Evolutionary conservation across 768 basidiomycete genomes (phyloP).

Genomic region (Rhodotorula sphaerocarpa): DNA sequence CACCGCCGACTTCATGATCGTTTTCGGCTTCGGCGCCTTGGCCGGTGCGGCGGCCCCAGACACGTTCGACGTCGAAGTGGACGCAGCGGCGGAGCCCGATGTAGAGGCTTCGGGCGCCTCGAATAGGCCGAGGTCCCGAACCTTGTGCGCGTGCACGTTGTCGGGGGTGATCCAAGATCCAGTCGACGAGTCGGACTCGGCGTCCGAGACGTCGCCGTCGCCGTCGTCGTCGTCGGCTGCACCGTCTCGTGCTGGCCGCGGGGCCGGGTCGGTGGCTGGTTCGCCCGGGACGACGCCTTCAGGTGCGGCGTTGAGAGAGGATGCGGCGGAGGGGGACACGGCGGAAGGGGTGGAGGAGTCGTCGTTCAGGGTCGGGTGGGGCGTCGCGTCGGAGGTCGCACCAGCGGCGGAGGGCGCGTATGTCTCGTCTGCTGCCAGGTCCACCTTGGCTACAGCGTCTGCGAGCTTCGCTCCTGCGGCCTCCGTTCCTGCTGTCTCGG

Average conservation of each 20-base stretch:
- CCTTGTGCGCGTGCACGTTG: conserved; percentile 78
- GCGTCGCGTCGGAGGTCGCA: not conserved
- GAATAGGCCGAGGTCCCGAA: conserved; percentile 71
- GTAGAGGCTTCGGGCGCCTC: conserved; percentile 47
- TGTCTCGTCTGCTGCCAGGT: not conserved
- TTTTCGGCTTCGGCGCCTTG: conserved; percentile 11
- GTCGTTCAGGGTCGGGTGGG: not conserved
- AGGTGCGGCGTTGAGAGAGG: not conserved
- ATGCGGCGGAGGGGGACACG: not conserved
- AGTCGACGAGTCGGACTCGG: conserved; percentile 60
- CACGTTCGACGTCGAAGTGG: not conserved
- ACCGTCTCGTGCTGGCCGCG: not conserved
- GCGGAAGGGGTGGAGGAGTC: not conserved
- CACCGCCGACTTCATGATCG: conserved; percentile 61
- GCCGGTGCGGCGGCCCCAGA: conserved; percentile 39
- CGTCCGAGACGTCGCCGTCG: conserved; percentile 57
- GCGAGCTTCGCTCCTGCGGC: not conserved
- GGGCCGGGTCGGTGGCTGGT: too few relatives aligned
- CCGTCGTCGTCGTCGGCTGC: conserved; percentile 38
- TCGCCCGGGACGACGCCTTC: too few relatives aligned
- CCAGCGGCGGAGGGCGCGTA: not conserved
- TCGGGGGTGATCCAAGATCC: conserved; percentile 88
- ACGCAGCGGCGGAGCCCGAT: not conserved
- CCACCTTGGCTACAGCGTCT: not conserved
- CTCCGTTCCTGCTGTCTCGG: not conserved